Conservation (phyloP, 2,329 filamentous ascomycete genomes). For the Daldinia eschscholtzii region DNA sequence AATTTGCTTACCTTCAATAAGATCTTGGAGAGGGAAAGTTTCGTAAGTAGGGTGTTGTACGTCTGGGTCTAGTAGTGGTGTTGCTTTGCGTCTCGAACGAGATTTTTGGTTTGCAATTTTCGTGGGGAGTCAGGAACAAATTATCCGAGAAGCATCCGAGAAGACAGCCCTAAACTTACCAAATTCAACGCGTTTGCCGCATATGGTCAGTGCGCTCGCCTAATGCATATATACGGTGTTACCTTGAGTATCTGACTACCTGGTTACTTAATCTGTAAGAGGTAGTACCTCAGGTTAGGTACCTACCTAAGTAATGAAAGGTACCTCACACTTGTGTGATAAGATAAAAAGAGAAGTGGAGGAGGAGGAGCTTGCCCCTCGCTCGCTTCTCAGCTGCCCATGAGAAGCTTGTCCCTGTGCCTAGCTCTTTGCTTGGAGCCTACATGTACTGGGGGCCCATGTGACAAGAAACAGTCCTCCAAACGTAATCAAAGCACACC, state of each 20-base stretch:
- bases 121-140: slow-evolving; percentile 45
- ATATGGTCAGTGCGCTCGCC: not conserved
- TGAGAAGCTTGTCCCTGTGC: not conserved
- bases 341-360: slow-evolving; percentile 21
- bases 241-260: not conserved
- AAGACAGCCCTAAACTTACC: slow-evolving; percentile 33
- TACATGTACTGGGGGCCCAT: slow-evolving; percentile 18
- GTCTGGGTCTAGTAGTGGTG: slow-evolving; percentile 35
- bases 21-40: slow-evolving; percentile 44
- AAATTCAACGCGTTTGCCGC: not conserved
- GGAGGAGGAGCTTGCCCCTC: slow-evolving; percentile 10
- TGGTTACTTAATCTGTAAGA: no score
- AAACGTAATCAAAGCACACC: slow-evolving; percentile 2
- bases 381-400: slow-evolving; percentile 6
- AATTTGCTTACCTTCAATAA: slow-evolving; percentile 45
- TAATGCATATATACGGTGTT: not conserved
- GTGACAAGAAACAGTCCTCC: slow-evolving; percentile 26
- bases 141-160: slow-evolving; percentile 50
- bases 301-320: not conserved
- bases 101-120: slow-evolving; percentile 51
- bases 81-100: slow-evolving; percentile 30
- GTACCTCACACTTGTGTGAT: slow-evolving; percentile 12
- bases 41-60: slow-evolving; percentile 42
- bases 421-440: not conserved
- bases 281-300: not conserved